Evolutionary conservation across 2,329 filamentous ascomycete species (phyloP).

Genomic region (Xylariaceae sp.): DNA sequence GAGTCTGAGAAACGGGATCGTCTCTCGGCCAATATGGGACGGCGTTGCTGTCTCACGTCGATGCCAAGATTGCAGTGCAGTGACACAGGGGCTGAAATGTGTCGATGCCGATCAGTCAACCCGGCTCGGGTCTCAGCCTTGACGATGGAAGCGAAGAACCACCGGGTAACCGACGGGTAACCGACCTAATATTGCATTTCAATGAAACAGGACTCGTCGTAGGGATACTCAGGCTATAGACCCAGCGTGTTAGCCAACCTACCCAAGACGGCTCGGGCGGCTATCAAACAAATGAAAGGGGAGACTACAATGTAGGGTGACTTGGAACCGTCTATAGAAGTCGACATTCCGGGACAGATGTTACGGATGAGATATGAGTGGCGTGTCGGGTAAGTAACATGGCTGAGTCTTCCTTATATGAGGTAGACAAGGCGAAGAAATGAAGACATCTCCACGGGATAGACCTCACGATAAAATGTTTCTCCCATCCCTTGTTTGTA

Average conservation of each 20-base stretch:
- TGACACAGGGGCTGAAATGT: background rate
- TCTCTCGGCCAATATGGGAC: constrained; percentile 1
- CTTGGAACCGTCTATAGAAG: no score
- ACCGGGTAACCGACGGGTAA: background rate
- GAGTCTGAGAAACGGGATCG: background rate
- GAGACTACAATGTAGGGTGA: no score
- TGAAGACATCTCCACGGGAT: background rate
- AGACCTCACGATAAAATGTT: background rate
- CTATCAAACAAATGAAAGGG: background rate
- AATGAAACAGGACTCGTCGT: no score
- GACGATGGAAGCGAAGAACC: background rate
- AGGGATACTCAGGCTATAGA: no score
- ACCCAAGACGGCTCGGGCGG: no score
- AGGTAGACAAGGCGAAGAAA: background rate
- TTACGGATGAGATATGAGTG: background rate
- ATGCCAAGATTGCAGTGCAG: background rate
- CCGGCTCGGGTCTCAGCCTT: background rate
- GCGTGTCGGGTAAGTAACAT: background rate
- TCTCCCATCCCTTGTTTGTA: background rate
- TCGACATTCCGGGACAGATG: background rate
- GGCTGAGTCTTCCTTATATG: background rate
- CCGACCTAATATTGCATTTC: no score
- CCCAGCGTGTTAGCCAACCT: no score
- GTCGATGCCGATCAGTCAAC: background rate
- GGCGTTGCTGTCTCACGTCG: background rate